phyloP scores from a whole-genome alignment of 345 rosid genomes.

The Populus ilicifolia region DNA sequence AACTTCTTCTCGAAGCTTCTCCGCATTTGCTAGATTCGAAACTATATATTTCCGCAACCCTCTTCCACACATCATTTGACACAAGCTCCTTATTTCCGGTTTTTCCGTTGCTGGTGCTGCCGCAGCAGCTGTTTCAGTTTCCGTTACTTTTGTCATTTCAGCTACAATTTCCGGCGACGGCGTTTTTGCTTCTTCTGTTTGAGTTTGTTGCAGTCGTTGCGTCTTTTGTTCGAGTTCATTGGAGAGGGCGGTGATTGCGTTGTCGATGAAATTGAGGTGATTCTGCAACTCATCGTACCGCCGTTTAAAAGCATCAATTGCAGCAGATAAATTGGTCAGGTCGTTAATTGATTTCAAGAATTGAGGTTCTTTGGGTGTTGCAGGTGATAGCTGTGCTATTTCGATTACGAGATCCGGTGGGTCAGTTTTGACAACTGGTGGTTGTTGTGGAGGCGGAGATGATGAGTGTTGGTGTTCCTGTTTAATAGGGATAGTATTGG shows the following conservation, averaged over 20 bases:
- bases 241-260: conserved; percentile 41
- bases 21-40: conserved; percentile 29
- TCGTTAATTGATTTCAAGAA: conserved; percentile 39
- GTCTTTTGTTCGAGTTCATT: not conserved
- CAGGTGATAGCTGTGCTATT: conserved; percentile 1
- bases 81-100: conserved; percentile 36
- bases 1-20: conserved; percentile 45
- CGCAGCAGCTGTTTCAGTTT: not conserved
- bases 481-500: not conserved
- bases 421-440: conserved; percentile 2
- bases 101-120: conserved; percentile 2
- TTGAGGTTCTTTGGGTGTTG: conserved; percentile 7
- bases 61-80: conserved; percentile 46
- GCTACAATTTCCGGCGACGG: not conserved
- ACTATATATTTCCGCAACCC: conserved; percentile 51
- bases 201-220: not conserved
- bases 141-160: conserved; percentile 11
- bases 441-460: not conserved
- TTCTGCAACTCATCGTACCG: conserved; percentile 45
- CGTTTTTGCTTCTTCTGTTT: not conserved
- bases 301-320: conserved; percentile 39
- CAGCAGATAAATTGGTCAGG: conserved; percentile 35
- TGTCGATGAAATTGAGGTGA: conserved; percentile 46
- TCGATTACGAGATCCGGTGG: conserved; percentile 5
- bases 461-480: not conserved